phyloP scores from a whole-genome alignment of 164 flowering plant genomes.

The Santalum album region DNA sequence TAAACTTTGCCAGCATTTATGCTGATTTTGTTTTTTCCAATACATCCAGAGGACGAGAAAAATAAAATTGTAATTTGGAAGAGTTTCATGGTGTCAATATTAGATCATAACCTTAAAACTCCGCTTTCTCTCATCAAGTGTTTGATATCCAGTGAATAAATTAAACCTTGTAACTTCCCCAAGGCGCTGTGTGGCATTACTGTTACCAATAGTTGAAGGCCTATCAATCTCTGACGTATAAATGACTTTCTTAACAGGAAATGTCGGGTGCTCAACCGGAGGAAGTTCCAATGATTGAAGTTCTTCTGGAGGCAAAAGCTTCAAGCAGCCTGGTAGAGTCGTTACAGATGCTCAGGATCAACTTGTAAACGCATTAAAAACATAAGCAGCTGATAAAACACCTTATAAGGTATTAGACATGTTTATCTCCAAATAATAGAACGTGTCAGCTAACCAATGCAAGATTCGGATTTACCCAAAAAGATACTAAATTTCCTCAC shows the following conservation, averaged over 20 bases:
- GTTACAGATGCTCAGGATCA: constrained; percentile 2
- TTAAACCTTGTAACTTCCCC: constrained; percentile 49
- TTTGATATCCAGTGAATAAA: constrained; percentile 78
- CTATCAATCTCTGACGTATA: constrained; percentile 42
- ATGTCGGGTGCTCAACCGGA: constrained; percentile 13
- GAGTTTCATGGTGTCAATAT: constrained; percentile 7
- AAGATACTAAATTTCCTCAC: no score
- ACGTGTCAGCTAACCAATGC: no score
- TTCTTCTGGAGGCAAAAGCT: constrained; percentile 64
- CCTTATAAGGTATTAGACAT: no score
- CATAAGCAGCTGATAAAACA: no score
- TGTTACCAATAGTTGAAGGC: constrained; percentile 20
- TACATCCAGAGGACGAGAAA: no score
- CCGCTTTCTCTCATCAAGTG: constrained; percentile 54
- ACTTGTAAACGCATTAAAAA: no score
- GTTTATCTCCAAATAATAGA: no score
- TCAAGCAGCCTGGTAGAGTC: constrained; percentile 66
- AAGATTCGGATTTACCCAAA: no score
- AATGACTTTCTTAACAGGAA: constrained; percentile 39
- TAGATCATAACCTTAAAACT: constrained; percentile 60
- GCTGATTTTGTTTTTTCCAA: no score
- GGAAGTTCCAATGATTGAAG: constrained; percentile 66
- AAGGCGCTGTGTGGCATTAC: constrained; percentile 18
- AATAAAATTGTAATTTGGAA: neutral
- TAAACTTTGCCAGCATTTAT: no score